Evolutionary conservation across 192 early-diverging fungal species (phyloP), one percentile per base, ranked within the genome.

Genomic region (Rhizophagus clarus): DNA sequence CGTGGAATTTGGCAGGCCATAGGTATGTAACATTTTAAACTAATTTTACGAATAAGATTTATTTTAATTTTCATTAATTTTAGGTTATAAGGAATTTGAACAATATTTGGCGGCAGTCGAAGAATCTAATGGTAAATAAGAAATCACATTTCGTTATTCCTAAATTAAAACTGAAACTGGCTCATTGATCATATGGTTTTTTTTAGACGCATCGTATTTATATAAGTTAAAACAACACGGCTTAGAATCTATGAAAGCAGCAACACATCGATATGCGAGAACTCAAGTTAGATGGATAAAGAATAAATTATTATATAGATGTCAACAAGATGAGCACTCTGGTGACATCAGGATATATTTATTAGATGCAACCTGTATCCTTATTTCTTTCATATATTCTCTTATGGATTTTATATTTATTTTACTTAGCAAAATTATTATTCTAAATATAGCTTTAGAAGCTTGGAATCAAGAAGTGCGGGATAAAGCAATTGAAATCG

Each of bases 71-170:
- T 40, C n/a, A 7, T 40, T 6, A 5, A 79, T 87, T 32, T 85
- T 88, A 82, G 96, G 97, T 0, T 97, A 96, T 82, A 95, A 97
- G 79, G 96, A 97, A 80, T 97, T 97, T 82, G 87, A 92, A 56
- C 81, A 85, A 5, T 96, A 96, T 76, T 86, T 97, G 31, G 75
- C 29, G 12, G 42, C 11, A 29, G 64, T 29, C n/a, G 70, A 51
- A 81, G 26, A 64, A 62, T 24, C 42, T 56, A 56, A 56, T 22
- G 49, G 49, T 56, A 56, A 56, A 22, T 56, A 56, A 56, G 51
- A 2, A 62, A 2, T 11, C 37, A 63, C 29, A 11, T 37, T 32
- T 40, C 3, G 45, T 22, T 17, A 51, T 61, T 40, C 24, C n/a
- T 26, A 14, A 63, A 56, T 47, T 45, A 12, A 12, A 45, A 45